Evolutionary conservation across 1,139 yeast species (phyloP).

Genomic region (Saccharomyces hybrid): DNA sequence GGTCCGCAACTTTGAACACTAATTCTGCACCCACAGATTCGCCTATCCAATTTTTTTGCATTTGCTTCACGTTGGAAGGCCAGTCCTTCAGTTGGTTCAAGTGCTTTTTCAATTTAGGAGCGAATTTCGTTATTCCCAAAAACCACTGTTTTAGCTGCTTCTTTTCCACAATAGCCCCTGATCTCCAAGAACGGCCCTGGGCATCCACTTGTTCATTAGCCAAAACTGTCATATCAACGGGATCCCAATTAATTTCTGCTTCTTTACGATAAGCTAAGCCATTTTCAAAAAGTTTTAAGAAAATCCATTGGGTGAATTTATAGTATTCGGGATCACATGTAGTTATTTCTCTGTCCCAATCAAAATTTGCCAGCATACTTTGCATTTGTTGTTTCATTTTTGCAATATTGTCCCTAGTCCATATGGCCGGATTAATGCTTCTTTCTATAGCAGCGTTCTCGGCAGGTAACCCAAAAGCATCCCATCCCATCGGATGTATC

Average conservation of each 20-base stretch:
- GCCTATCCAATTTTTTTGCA: slow-evolving; percentile 96
- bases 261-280: slow-evolving; percentile 80
- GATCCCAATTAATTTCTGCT: slow-evolving; percentile 97
- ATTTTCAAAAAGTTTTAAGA: slow-evolving; percentile 58
- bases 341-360: slow-evolving; percentile 88
- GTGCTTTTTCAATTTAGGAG: slow-evolving; percentile 57
- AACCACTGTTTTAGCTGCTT: slow-evolving; percentile 84
- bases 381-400: slow-evolving; percentile 82
- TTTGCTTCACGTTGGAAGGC: slow-evolving; percentile 83
- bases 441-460: slow-evolving; percentile 95
- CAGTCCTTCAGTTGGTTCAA: slow-evolving; percentile 54
- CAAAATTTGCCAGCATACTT: slow-evolving; percentile 76
- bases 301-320: slow-evolving; percentile 85
- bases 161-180: slow-evolving; percentile 91
- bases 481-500: slow-evolving; percentile 98
- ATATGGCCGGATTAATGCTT: slow-evolving; percentile 64
- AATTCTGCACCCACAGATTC: slow-evolving; percentile 75
- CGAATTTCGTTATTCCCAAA: slow-evolving; percentile 77
- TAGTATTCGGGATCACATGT: slow-evolving; percentile 87
- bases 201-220: slow-evolving; percentile 96
- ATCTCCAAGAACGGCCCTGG: slow-evolving; percentile 90
- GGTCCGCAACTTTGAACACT: slow-evolving; percentile 33
- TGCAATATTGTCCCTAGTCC: slow-evolving; percentile 73
- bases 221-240: slow-evolving; percentile 84
- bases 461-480: slow-evolving; percentile 96